phyloP scores from a whole-genome alignment of 163 green algal species.

The Chlamydomonas reinhardtii region DNA sequence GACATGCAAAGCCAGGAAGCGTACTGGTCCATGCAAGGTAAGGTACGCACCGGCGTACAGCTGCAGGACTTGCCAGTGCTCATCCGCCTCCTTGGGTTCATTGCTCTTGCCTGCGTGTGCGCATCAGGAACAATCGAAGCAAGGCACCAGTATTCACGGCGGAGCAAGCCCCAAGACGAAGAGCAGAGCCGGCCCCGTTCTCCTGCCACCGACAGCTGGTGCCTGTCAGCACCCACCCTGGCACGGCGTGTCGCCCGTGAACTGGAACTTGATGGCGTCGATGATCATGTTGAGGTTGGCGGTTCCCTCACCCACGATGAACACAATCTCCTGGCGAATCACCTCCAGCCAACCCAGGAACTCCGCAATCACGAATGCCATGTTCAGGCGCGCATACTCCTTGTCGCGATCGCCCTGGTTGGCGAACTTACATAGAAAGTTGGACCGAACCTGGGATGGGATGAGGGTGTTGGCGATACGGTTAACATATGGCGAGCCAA shows the following conservation, averaged over 20 bases:
- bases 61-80: slow-evolving; percentile 46
- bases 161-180: too few relatives aligned
- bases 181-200: too few relatives aligned
- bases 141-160: too few relatives aligned
- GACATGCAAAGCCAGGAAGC: too few relatives aligned
- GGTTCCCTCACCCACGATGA: slow-evolving; percentile 48
- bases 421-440: slow-evolving; percentile 51
- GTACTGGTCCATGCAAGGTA: too few relatives aligned
- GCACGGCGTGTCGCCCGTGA: slow-evolving; percentile 37
- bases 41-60: slow-evolving; percentile 48
- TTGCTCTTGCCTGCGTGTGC: background rate
- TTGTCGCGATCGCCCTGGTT: slow-evolving; percentile 18
- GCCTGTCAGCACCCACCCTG: too few relatives aligned
- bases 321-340: slow-evolving; percentile 49
- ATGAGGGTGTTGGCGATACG: too few relatives aligned
- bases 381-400: slow-evolving; percentile 52
- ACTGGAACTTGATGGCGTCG: slow-evolving; percentile 60
- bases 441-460: slow-evolving; percentile 35
- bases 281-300: slow-evolving; percentile 44
- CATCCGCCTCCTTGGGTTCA: background rate
- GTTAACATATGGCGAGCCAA: too few relatives aligned
- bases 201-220: too few relatives aligned
- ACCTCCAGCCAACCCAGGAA: slow-evolving; percentile 61
- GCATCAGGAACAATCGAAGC: background rate
- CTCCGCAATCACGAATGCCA: slow-evolving; percentile 41